phyloP scores from a whole-genome alignment of 768 basidiomycete species.

The Lactarius hatsudake region DNA sequence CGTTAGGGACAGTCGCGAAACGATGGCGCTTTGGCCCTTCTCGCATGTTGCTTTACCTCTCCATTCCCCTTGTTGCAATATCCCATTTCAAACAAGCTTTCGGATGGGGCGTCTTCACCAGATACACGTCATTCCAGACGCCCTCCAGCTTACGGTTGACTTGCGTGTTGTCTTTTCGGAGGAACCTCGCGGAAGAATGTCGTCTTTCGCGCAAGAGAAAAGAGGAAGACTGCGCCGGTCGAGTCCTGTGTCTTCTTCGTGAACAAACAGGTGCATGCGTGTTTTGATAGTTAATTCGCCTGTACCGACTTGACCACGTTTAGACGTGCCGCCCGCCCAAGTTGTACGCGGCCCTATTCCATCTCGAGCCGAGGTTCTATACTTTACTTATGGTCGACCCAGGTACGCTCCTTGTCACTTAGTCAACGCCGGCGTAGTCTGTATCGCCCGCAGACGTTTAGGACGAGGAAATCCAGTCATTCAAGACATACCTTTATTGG shows the following conservation, averaged over 20 bases:
- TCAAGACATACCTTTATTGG: slow-evolving; percentile 79
- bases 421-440: neutral
- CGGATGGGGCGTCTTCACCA: slow-evolving; percentile 93
- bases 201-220: slow-evolving; percentile 28
- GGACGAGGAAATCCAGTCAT: slow-evolving; percentile 60
- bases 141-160: slow-evolving; percentile 66
- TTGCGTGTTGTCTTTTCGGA: slow-evolving; percentile 57
- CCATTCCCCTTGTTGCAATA: neutral
- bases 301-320: slow-evolving; percentile 7
- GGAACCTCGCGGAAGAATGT: slow-evolving; percentile 30
- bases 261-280: slow-evolving; percentile 59
- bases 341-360: slow-evolving; percentile 75
- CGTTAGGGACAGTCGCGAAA: slow-evolving; percentile 61
- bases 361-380: slow-evolving; percentile 75
- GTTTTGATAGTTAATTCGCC: neutral
- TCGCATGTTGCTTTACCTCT: slow-evolving; percentile 48
- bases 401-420: slow-evolving; percentile 42
- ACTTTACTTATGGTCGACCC: slow-evolving; percentile 83
- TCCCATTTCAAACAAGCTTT: neutral
- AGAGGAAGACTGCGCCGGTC: slow-evolving; percentile 42
- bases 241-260: slow-evolving; percentile 49
- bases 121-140: slow-evolving; percentile 65
- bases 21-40: slow-evolving; percentile 76
- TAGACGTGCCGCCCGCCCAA: slow-evolving; percentile 63
- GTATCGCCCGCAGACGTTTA: slow-evolving; percentile 62